Conservation (phyloP, 2,329 filamentous ascomycete genomes). For the Cladosporium sp. region DNA sequence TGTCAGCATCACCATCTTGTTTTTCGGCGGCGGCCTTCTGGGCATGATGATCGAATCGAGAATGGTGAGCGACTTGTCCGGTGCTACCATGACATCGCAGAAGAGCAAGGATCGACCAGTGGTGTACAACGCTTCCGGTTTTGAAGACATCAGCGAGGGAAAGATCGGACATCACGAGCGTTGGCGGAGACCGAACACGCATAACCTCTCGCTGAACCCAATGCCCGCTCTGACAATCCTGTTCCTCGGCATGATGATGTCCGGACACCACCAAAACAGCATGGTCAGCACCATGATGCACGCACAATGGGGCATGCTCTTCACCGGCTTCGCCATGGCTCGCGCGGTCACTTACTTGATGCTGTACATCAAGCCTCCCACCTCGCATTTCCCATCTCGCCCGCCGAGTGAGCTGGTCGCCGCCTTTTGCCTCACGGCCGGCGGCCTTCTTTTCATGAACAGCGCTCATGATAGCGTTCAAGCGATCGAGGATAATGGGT, state of each 20-base stretch:
- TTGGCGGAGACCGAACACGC: conserved; percentile 60
- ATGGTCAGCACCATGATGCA: conserved; percentile 91
- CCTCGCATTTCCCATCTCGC: conserved; percentile 72
- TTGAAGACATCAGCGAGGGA: conserved; percentile 7
- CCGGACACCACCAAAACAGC: conserved; percentile 77
- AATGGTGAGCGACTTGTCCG: conserved; percentile 62
- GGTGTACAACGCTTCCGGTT: not conserved
- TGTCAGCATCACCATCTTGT: conserved; percentile 86
- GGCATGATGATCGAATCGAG: conserved; percentile 36
- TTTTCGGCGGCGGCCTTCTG: conserved; percentile 82
- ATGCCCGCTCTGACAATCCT: conserved; percentile 84
- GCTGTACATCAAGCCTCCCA: conserved; percentile 75
- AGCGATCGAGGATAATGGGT: conserved; percentile 69
- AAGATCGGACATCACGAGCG: conserved; percentile 32
- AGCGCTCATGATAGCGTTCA: conserved; percentile 74
- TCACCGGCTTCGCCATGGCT: conserved; percentile 75
- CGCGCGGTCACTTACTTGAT: conserved; percentile 76
- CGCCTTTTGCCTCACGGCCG: conserved; percentile 80
- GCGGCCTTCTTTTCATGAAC: conserved; percentile 88
- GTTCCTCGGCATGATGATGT: conserved; percentile 91
- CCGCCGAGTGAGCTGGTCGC: conserved; percentile 88
- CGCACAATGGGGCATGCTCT: conserved; percentile 84
- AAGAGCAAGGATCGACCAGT: conserved; percentile 27
- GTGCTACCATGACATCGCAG: conserved; percentile 43
- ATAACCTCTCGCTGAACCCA: conserved; percentile 77